Evolutionary conservation across 192 early-diverging fungal species (phyloP).

Genomic region (Backusella liffmaniae): DNA sequence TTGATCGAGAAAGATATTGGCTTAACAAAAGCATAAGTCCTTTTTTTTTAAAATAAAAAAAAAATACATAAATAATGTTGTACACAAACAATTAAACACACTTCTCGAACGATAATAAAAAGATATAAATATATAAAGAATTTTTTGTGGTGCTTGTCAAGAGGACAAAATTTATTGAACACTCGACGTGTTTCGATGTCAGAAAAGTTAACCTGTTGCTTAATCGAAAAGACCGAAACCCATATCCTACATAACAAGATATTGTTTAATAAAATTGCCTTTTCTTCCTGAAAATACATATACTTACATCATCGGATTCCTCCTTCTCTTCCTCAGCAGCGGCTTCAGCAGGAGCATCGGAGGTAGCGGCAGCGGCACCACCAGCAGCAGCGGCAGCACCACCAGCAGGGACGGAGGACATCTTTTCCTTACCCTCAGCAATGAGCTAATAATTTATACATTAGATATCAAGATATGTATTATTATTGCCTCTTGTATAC

Average conservation of each 20-base stretch:
- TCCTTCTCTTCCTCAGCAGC: slow-evolving; percentile 91
- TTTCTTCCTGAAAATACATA: not conserved
- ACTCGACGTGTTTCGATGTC: not conserved
- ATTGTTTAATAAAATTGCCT: not conserved
- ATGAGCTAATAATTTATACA: slow-evolving; percentile 62
- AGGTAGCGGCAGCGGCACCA: slow-evolving; percentile 46
- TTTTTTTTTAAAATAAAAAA: not conserved
- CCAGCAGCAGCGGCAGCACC: slow-evolving; percentile 78
- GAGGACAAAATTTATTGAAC: slow-evolving; percentile 18
- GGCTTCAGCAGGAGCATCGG: slow-evolving; percentile 50
- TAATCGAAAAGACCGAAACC: slow-evolving; percentile 98
- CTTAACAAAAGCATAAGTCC: not conserved
- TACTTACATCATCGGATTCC: slow-evolving; percentile 73
- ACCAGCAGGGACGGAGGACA: slow-evolving; percentile 92
- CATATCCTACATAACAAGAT: slow-evolving; percentile 61
- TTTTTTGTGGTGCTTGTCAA: slow-evolving; percentile 13
- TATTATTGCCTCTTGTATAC: not conserved
- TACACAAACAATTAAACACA: not conserved
- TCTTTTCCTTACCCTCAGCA: slow-evolving; percentile 87
- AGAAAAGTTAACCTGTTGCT: slow-evolving; percentile 31
- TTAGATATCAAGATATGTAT: not conserved
- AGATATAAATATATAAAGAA: not conserved
- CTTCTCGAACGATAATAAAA: not conserved
- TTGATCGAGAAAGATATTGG: slow-evolving; percentile 91
- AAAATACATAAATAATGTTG: not conserved